Base-by-base conservation (phyloP, 2,329 filamentous ascomycete genomes). In the Rutstroemia sydowiana region DNA sequence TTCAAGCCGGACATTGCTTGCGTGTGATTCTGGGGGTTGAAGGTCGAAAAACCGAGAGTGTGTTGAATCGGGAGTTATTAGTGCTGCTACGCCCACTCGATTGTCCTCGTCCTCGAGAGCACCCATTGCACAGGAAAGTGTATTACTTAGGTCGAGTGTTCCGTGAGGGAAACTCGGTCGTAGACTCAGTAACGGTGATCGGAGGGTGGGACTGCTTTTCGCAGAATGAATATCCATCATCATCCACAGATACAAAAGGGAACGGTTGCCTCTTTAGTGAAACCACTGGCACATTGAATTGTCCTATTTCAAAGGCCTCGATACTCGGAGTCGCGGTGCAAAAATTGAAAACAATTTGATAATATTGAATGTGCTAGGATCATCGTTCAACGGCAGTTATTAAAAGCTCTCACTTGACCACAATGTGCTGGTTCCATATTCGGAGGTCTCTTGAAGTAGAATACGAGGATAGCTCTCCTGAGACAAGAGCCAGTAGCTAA, bases 1-100 rank as follows among this genome's bases (percentile, higher is more conserved):
- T 48, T 57, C 55, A 23, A 54, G 39, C 39, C 48, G 48, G 5
- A 51, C 50, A 39, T 58, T 14, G 23, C 21, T 54, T 13, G 32
- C 13, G 7, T 26, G 36, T 16, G 45, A 39, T 5, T 20, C 20
- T 14, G 45, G 26, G 26, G 34, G 36, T 16, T 30, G 21, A 9
- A 39, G 45, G 11, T 40, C 21, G 18, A 31, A 40, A 11, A 40
- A 40, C 6, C 18, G 23, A n/a, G 23, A 48, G 20, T 37, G 36
- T 6, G 26, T 26, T 3, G 23, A 40, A 3, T 40, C 34, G 16
- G 23, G 45, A 48, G 34, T 30, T 26, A 30, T n/a, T 6, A 30
- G 11, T 7, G 23, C n/a, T 28, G 34, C 14, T 10, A 34, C 8
- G 28, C n/a, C 23, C 21, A 10, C 9, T 18, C 9, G 16, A 40